Base-by-base conservation (phyloP, 2,329 filamentous ascomycete species). In the Arthrobotrys megalospora region DNA sequence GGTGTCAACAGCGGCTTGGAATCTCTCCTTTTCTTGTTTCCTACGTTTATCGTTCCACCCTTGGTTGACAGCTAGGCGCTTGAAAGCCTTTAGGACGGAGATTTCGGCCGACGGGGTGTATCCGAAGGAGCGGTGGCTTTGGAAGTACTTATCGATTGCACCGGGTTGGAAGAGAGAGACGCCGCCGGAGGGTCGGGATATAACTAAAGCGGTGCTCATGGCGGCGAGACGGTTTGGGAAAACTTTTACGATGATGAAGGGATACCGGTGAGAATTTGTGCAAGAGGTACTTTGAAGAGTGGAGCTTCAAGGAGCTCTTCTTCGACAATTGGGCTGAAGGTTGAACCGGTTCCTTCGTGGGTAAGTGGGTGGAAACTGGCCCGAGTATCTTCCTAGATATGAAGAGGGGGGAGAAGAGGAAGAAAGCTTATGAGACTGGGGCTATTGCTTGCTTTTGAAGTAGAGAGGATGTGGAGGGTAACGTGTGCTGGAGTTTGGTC, bases 131-230 rank as follows among this genome's bases (percentile, higher is more conserved):
- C 11, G 6, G 62, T 77, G 45, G 34, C 60, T 14, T 50, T 47
- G 28, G n/a, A 77, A 62, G 52, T 71, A 77, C 4, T 36, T 60
- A 36, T 77, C 73, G 10, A 77, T 38, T 2, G 73, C 48, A 21
- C 73, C 73, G 10, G 73, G 38, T 62, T 55, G 41, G 62, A 77
- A 77, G 38, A 77, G 66, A 5, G 66, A 36, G 10, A 77, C 66
- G 0, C 73, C 73, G 55, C 34, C 48, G 48, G 11, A 14, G 3
- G 6, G 24, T 21, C 10, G 21, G 11, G 28, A 7, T 24, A 55
- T 34, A 19, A 24, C 16, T 5, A 50, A 16, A 1, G 47, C 47
- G 45, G 24, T 24, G 14, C 10, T 50, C 62, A 60, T 75, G 12
- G 11, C 50, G 69, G 38, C 19, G 19, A 5, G 2, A 28, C 21